These are phyloP conservation scores for Austropuccinia psidii DNA, from an alignment of 1,284 basidiomycete species.

Conservation along the genomic window DNA sequence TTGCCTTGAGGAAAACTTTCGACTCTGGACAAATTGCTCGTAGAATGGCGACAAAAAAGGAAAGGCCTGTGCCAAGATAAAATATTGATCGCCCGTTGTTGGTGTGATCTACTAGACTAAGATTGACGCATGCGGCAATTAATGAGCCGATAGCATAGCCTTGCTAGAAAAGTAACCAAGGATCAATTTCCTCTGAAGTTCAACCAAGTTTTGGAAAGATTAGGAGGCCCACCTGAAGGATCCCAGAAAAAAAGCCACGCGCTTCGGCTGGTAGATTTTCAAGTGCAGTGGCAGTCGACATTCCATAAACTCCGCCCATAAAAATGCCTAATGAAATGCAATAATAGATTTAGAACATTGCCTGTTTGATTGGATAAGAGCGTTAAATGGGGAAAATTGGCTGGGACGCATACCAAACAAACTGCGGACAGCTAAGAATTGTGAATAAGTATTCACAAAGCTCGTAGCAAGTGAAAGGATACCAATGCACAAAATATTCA, in stretches of 20 bases:
- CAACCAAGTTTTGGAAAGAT: constrained; percentile 57
- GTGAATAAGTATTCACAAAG: constrained; percentile 50
- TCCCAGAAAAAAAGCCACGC: constrained; percentile 77
- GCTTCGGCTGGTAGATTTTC: constrained; percentile 81
- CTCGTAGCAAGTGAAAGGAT: constrained; percentile 65
- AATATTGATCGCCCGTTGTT: constrained; percentile 53
- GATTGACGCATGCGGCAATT: constrained; percentile 41
- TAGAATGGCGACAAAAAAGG: constrained; percentile 62
- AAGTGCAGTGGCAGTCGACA: constrained; percentile 56
- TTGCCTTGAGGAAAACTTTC: constrained; percentile 57
- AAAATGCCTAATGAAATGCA: constrained; percentile 36
- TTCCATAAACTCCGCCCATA: background rate
- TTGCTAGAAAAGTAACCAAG: constrained; percentile 47
- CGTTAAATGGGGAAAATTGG: constrained; percentile 71
- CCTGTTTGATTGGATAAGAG: constrained; percentile 49
- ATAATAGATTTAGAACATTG: background rate
- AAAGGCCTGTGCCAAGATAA: constrained; percentile 60
- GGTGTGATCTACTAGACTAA: constrained; percentile 33
- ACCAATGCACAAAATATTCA: constrained; percentile 59
- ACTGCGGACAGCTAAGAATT: constrained; percentile 51
- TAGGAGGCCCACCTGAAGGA: constrained; percentile 67
- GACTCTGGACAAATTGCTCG: constrained; percentile 72
- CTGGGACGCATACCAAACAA: too few relatives aligned
- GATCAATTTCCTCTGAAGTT: constrained; percentile 56
- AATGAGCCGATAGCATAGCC: constrained; percentile 41